A percentile compares a stretch with the other conserved stretches of the same genome.
phyloP scores from a whole-genome alignment of 1,284 basidiomycete species.

The Ganoderma leucocontextum region DNA sequence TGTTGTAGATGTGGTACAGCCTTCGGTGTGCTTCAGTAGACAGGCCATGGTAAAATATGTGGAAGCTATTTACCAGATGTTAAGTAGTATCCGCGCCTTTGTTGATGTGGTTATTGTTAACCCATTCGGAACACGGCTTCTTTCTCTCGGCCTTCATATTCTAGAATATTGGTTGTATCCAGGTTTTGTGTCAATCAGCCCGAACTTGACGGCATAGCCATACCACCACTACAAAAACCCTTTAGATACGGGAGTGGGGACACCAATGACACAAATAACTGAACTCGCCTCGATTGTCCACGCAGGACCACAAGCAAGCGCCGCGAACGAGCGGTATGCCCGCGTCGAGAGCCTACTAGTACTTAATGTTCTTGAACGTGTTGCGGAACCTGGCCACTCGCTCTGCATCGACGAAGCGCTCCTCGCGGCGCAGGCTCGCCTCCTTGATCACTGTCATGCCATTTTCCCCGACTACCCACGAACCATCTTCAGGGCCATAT shows the following conservation, averaged over 20 bases:
- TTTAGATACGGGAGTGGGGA: background rate
- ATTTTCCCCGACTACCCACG: slow-evolving; percentile 6
- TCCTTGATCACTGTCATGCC: slow-evolving; percentile 7
- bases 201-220: background rate
- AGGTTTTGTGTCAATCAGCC: slow-evolving; percentile 3
- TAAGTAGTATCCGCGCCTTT: too few species aligned
- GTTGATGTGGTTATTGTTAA: too few species aligned
- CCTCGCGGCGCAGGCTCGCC: background rate
- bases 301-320: slow-evolving; percentile 1
- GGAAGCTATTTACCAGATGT: too few species aligned
- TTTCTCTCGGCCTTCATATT: too few species aligned
- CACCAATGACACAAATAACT: too few species aligned
- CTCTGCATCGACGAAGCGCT: slow-evolving; percentile 12
- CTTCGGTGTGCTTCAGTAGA: too few species aligned
- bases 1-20: too few species aligned
- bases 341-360: background rate
- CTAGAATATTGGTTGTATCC: slow-evolving; percentile 12
- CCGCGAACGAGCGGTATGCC: slow-evolving; percentile 6
- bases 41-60: too few species aligned
- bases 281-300: slow-evolving; percentile 7
- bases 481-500: too few species aligned
- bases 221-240: background rate
- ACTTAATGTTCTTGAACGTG: slow-evolving; percentile 9
- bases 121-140: too few species aligned
- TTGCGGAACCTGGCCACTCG: background rate